These are phyloP conservation scores for Apiospora rasikravindrae DNA, from an alignment of 2,329 filamentous ascomycete species.

Conservation along the genomic window DNA sequence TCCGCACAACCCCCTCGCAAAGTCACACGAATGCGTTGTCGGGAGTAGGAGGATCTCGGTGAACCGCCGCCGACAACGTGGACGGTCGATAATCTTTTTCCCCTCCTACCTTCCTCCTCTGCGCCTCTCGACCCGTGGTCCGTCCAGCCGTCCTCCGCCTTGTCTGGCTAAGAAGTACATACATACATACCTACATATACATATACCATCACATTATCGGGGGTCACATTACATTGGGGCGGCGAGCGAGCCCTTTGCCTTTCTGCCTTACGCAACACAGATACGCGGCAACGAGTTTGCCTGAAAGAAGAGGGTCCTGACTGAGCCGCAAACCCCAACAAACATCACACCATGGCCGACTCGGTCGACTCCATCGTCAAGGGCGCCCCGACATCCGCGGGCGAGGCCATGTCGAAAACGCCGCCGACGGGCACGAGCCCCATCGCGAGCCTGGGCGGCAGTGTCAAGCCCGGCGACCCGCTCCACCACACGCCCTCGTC, in stretches of 20 bases:
- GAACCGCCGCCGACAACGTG: slow-evolving; percentile 19
- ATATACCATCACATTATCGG: slow-evolving; percentile 3
- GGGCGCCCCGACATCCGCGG: slow-evolving; percentile 74
- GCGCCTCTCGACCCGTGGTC: slow-evolving; percentile 19
- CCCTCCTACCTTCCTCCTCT: background rate
- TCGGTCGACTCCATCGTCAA: slow-evolving; percentile 90
- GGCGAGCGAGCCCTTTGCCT: background rate
- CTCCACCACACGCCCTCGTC: slow-evolving; percentile 84
- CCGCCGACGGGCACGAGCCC: slow-evolving; percentile 49
- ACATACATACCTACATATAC: background rate
- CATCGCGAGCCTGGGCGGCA: slow-evolving; percentile 41
- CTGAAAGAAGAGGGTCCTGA: background rate
- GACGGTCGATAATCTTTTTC: background rate
- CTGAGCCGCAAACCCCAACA: background rate
- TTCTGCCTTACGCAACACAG: background rate
- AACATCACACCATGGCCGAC: slow-evolving; percentile 58
- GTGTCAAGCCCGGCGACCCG: slow-evolving; percentile 65
- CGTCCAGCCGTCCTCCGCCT: slow-evolving; percentile 10
- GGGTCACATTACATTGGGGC: background rate
- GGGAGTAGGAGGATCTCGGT: slow-evolving; percentile 4
- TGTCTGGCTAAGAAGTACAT: background rate
- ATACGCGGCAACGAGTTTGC: background rate
- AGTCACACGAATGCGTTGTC: slow-evolving; percentile 20
- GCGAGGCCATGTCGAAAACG: slow-evolving; percentile 54
- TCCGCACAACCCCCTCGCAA: slow-evolving; percentile 3